Percentiles rank a stretch among this genome's conserved stretches.
These are phyloP conservation scores for Neurospora sp. DNA, from an alignment of 495 filamentous ascomycete genomes.

Conservation along the genomic window DNA sequence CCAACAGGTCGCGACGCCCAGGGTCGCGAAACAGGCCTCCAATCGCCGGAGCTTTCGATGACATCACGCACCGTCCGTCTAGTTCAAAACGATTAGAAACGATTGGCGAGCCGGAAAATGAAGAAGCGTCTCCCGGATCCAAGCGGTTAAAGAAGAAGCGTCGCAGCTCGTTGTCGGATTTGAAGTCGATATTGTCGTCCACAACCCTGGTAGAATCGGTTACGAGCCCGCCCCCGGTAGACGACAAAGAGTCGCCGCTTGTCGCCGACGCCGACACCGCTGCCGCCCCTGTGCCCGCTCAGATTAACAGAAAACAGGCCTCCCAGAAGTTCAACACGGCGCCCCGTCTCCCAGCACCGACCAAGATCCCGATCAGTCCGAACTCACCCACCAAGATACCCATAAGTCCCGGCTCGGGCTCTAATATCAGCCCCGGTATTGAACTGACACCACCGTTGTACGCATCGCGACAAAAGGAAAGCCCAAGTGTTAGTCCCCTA, in stretches of 20 bases:
- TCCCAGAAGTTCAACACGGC: slow-evolving; percentile 48
- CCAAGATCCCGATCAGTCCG: slow-evolving; percentile 36
- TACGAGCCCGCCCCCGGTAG: slow-evolving; percentile 2
- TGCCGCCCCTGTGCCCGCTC: slow-evolving; percentile 26
- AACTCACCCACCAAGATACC: slow-evolving; percentile 8
- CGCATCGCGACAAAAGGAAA: slow-evolving; percentile 34
- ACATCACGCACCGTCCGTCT: slow-evolving; percentile 30
- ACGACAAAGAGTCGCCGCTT: not conserved
- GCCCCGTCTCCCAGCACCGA: slow-evolving; percentile 27
- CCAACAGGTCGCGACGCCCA: slow-evolving; percentile 46
- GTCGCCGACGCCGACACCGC: slow-evolving; percentile 1
- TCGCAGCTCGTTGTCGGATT: slow-evolving; percentile 83
- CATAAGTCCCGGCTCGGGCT: not conserved
- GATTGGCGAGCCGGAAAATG: slow-evolving; percentile 40
- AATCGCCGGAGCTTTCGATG: slow-evolving; percentile 52
- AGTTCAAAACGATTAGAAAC: slow-evolving; percentile 39
- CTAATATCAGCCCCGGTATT: not conserved
- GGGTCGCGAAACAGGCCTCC: slow-evolving; percentile 56
- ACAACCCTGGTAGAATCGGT: slow-evolving; percentile 32
- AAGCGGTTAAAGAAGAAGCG: slow-evolving; percentile 62
- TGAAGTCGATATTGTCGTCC: slow-evolving; percentile 51
- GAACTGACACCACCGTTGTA: slow-evolving; percentile 5
- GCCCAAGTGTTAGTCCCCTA: slow-evolving; percentile 19
- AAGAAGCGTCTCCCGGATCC: slow-evolving; percentile 15
- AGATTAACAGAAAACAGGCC: slow-evolving; percentile 44